Percentiles rank a stretch among this genome's conserved stretches.
Conservation (phyloP, 306 rosid species). For the Quercus rubra region DNA sequence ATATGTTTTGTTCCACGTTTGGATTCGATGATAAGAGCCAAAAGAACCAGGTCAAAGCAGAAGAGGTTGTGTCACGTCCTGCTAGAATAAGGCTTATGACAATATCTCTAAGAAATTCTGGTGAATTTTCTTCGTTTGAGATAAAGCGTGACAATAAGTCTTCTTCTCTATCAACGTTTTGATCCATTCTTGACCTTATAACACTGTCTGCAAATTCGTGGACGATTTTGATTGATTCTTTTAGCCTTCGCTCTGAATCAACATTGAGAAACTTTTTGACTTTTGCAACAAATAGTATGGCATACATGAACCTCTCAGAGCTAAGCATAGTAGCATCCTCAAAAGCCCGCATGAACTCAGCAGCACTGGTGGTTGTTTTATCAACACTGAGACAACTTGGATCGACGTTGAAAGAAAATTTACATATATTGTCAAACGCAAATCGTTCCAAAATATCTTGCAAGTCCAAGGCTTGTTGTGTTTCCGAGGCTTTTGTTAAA, state of each 20-base stretch:
- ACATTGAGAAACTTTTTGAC: conserved; percentile 32
- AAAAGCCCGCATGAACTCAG: conserved; percentile 62
- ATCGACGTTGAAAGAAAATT: conserved; percentile 57
- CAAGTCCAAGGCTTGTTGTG: conserved; percentile 36
- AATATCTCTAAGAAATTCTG: no score
- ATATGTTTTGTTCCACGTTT: background rate
- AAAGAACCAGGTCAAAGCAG: conserved; percentile 70
- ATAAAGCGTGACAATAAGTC: conserved; percentile 70
- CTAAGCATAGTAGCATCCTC: conserved; percentile 49
- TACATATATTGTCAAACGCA: conserved; percentile 69
- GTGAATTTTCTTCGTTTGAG: background rate
- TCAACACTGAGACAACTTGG: conserved; percentile 52
- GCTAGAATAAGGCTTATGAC: no score
- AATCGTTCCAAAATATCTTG: conserved; percentile 66
- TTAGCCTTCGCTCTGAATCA: conserved; percentile 34
- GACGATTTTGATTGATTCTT: no score
- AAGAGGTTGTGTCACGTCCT: conserved; percentile 60
- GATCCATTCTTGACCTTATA: conserved; percentile 46
- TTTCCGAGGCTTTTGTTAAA: no score
- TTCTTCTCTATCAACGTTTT: background rate
- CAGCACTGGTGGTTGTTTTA: conserved; percentile 13
- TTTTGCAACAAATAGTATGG: background rate
- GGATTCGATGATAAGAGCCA: conserved; percentile 53
- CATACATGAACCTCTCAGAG: conserved; percentile 42
- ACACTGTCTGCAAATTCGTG: conserved; percentile 44